phyloP scores from a whole-genome alignment of 257 asterid species.

The Asclepias syriaca region DNA sequence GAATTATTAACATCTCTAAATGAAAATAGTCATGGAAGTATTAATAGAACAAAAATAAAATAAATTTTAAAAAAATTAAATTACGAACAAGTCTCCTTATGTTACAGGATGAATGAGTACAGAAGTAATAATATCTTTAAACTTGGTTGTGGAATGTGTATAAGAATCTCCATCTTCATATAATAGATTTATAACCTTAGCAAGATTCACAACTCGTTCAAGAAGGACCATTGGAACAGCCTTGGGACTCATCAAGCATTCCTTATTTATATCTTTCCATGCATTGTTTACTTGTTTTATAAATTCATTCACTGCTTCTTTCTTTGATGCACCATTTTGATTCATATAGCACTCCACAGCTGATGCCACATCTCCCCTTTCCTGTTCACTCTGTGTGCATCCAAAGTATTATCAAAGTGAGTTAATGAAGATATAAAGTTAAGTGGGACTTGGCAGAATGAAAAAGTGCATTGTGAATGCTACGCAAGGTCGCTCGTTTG shows the following conservation, averaged over 20 bases:
- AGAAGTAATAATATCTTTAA: background rate
- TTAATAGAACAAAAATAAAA: no score
- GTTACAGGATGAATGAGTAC: background rate
- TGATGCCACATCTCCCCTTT: background rate
- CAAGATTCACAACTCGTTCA: background rate
- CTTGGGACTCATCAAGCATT: background rate
- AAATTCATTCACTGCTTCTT: background rate
- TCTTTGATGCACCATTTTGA: background rate
- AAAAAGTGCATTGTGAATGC: no score
- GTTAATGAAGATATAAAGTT: no score
- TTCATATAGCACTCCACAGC: background rate
- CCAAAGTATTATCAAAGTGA: no score
- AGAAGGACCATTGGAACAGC: background rate
- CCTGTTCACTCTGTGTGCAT: background rate
- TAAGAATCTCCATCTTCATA: conserved; percentile 4
- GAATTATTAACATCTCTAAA: no score
- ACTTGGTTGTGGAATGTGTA: conserved; percentile 9
- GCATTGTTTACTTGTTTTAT: background rate
- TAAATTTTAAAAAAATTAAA: no score
- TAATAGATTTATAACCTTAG: background rate
- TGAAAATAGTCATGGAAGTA: no score
- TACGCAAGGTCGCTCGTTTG: no score
- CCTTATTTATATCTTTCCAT: conserved; percentile 15
- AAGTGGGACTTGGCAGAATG: no score
- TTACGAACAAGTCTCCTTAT: no score